These are phyloP conservation scores for Blastocystis sp. DNA, from an alignment of 352 stramenopile genomes.

Conservation along the genomic window DNA sequence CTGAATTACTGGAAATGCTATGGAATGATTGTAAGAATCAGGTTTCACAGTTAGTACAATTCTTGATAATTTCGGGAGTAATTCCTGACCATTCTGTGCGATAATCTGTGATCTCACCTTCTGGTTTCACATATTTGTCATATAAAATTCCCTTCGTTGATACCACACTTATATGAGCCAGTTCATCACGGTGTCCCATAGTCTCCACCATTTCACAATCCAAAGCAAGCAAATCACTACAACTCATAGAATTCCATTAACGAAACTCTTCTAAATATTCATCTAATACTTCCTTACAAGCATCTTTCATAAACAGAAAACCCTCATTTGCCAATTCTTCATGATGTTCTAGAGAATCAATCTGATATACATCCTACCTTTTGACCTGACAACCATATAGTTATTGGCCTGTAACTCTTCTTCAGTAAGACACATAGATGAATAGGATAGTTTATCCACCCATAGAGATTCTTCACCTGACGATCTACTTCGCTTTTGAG, in stretches of 20 bases:
- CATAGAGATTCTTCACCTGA: neutral
- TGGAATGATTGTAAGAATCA: neutral
- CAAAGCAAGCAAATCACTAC: constrained; percentile 5
- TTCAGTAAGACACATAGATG: constrained; percentile 19
- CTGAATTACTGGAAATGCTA: constrained; percentile 22
- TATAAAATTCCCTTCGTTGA: neutral
- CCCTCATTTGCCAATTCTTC: neutral
- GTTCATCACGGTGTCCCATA: constrained; percentile 2
- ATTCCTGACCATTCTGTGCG: constrained; percentile 33
- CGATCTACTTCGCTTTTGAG: neutral
- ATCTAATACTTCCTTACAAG: neutral
- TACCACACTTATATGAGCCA: constrained; percentile 12
- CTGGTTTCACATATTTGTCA: constrained; percentile 25
- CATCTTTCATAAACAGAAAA: neutral
- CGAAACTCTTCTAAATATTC: neutral
- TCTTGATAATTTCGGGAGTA: neutral
- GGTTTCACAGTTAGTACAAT: neutral
- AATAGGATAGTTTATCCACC: neutral
- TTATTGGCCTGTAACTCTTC: constrained; percentile 15
- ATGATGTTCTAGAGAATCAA: neutral
- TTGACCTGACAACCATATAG: constrained; percentile 29
- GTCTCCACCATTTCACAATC: constrained; percentile 59
- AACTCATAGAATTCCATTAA: neutral
- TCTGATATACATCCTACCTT: neutral
- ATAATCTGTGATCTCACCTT: constrained; percentile 38